These are phyloP conservation scores for Thermoascus crustaceus DNA, from an alignment of 2,329 filamentous ascomycete genomes.

Conservation along the genomic window DNA sequence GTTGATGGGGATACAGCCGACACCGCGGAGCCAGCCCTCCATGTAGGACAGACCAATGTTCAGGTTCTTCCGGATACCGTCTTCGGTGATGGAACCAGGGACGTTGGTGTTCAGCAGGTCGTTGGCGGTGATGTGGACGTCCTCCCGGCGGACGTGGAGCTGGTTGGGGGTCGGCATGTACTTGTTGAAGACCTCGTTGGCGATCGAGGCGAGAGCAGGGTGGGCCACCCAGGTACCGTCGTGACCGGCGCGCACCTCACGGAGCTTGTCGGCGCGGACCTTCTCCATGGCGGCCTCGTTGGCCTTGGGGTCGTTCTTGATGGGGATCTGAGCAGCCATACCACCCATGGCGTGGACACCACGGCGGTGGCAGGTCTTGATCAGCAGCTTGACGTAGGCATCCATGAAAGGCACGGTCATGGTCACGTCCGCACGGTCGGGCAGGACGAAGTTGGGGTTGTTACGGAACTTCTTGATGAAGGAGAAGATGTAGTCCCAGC, in stretches of 20 bases:
- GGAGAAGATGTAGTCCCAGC: conserved; percentile 99
- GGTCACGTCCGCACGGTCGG: conserved; percentile 82
- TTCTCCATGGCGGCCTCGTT: conserved; percentile 93
- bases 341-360: conserved; percentile 98
- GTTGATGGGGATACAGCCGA: conserved; percentile 96
- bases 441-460: conserved; percentile 85
- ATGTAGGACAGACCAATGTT: conserved; percentile 96
- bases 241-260: conserved; percentile 89
- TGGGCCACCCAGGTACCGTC: conserved; percentile 98
- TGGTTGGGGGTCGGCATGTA: conserved; percentile 99
- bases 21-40: conserved; percentile 93
- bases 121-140: conserved; percentile 75
- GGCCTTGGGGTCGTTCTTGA: conserved; percentile 85
- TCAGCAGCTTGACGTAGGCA: conserved; percentile 90
- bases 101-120: conserved; percentile 98
- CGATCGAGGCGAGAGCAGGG: conserved; percentile 80
- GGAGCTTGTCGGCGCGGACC: conserved; percentile 90
- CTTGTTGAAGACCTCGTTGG: conserved; percentile 90
- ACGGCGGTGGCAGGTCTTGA: conserved; percentile 94
- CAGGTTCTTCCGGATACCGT: conserved; percentile 93
- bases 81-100: conserved; percentile 83
- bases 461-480: conserved; percentile 99
- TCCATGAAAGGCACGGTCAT: conserved; percentile 99
- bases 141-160: conserved; percentile 81
- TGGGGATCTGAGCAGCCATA: conserved; percentile 98